These are phyloP conservation scores for Pachysandra terminalis DNA, from an alignment of 164 flowering plant species.

Conservation along the genomic window DNA sequence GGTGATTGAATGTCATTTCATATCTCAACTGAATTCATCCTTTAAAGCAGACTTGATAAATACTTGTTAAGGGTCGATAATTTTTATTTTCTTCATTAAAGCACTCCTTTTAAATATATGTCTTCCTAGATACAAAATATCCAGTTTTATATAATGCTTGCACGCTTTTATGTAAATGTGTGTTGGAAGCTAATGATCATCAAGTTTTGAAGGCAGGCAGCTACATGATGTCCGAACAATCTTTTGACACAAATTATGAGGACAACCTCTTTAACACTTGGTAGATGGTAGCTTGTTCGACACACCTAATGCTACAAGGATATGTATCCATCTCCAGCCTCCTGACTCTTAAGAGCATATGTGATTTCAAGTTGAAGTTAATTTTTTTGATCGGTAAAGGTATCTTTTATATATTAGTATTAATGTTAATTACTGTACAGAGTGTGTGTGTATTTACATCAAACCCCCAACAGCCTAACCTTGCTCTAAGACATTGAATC, in stretches of 20 bases:
- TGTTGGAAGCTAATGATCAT: neutral
- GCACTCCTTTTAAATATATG: too few species aligned
- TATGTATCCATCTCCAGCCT: too few species aligned
- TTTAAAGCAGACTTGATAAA: neutral
- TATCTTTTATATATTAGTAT: too few species aligned
- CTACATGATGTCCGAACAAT: neutral
- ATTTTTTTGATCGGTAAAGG: too few species aligned
- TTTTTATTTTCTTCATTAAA: neutral
- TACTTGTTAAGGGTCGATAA: neutral
- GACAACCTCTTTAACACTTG: neutral
- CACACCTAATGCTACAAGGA: too few species aligned
- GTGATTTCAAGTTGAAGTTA: too few species aligned
- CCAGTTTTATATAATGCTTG: neutral
- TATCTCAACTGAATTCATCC: neutral
- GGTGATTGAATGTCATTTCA: slow-evolving; percentile 25
- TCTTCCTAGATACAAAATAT: neutral
- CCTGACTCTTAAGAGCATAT: too few species aligned
- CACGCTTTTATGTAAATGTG: neutral
- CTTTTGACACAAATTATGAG: neutral
- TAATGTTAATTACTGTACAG: too few species aligned
- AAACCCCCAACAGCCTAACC: too few species aligned
- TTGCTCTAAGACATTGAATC: too few species aligned
- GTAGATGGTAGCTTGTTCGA: too few species aligned
- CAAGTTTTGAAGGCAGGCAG: neutral
- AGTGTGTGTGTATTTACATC: too few species aligned